phyloP scores from a whole-genome alignment of 257 asterid species.

The Phtheirospermum japonicum region DNA sequence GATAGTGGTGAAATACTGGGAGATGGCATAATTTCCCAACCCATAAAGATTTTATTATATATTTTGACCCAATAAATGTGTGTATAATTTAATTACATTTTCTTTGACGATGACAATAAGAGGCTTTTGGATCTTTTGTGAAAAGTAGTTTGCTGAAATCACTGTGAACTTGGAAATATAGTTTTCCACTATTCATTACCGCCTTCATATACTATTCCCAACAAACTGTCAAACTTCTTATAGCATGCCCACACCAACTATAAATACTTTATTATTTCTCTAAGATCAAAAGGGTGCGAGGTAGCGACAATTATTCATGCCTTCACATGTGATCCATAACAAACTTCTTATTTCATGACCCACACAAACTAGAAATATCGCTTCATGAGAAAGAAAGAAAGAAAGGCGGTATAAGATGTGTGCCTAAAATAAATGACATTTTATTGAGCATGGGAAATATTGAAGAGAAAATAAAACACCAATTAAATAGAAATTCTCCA shows the following conservation, averaged over 20 bases:
- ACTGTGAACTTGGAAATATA: background rate
- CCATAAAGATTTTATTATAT: background rate
- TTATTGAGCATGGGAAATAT: no score
- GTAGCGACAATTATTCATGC: background rate
- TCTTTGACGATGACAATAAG: background rate
- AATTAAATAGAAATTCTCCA: no score
- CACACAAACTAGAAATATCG: no score
- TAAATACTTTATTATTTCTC: background rate
- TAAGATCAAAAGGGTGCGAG: no score
- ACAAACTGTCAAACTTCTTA: background rate
- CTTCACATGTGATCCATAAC: background rate
- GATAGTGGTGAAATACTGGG: background rate
- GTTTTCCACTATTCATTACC: background rate
- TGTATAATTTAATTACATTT: background rate
- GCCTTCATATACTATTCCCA: background rate
- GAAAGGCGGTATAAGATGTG: no score
- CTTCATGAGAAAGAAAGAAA: no score
- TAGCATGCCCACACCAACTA: background rate
- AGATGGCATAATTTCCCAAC: background rate
- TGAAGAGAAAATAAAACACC: no score
- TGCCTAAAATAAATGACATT: no score
- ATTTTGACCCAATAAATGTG: background rate
- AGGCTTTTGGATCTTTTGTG: background rate
- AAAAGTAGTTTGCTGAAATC: background rate
- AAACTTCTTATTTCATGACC: no score